phyloP scores from a whole-genome alignment of 1,139 yeast genomes.

The Yamadazyma siamensis region DNA sequence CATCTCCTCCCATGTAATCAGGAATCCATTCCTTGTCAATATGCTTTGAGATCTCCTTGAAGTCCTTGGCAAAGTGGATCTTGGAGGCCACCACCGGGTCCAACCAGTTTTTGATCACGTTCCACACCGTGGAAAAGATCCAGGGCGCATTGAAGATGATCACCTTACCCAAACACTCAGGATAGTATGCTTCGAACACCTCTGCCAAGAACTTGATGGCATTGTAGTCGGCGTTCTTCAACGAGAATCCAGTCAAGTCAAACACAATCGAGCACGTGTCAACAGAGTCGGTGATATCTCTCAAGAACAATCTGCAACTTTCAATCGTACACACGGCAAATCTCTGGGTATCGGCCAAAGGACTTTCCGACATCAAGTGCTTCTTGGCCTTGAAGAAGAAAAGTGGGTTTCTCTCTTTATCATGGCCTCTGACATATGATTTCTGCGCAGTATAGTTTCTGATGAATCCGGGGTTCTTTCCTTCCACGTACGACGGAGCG shows the following conservation, averaged over 20 bases:
- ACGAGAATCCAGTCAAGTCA: conserved; percentile 45
- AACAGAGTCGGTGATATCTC: conserved; percentile 32
- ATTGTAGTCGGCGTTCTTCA: conserved; percentile 44
- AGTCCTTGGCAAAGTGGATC: conserved; percentile 41
- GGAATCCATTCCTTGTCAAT: conserved; percentile 37
- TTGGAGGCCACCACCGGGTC: conserved; percentile 46
- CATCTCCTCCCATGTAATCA: conserved; percentile 39
- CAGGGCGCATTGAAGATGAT: conserved; percentile 48
- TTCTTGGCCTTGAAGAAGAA: conserved; percentile 39
- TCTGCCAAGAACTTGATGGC: conserved; percentile 44
- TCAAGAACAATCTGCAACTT: conserved; percentile 36
- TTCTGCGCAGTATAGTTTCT: conserved; percentile 37
- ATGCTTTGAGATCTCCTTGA: conserved; percentile 29
- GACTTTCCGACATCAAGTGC: conserved; percentile 40
- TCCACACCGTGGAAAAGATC: conserved; percentile 49
- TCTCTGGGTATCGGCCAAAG: conserved; percentile 36
- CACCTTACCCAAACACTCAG: conserved; percentile 42
- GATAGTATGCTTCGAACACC: conserved; percentile 47
- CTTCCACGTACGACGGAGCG: conserved; percentile 31
- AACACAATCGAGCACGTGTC: conserved; percentile 41
- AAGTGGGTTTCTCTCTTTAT: conserved; percentile 35
- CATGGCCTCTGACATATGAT: conserved; percentile 39
- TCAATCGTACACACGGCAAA: conserved; percentile 40
- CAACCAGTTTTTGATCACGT: conserved; percentile 42
- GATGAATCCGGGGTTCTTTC: conserved; percentile 33